A percentile compares a stretch with the other conserved stretches of the same genome.
phyloP scores from a whole-genome alignment of 768 basidiomycete genomes.

The Tulasnella sp. region DNA sequence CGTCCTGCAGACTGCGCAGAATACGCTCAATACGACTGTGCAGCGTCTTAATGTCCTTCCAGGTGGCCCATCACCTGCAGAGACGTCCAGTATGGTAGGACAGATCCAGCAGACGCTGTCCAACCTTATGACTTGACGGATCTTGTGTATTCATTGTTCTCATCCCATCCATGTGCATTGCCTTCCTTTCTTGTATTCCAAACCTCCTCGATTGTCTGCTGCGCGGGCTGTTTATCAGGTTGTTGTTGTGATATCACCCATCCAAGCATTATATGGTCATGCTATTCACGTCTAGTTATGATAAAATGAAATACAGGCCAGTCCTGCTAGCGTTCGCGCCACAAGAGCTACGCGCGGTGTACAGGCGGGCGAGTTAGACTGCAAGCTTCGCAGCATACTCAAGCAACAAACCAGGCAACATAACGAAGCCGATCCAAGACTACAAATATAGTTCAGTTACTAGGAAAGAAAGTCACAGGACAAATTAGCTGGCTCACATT shows the following conservation, averaged over 20 bases:
- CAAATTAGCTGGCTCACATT: neutral
- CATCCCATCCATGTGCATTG: neutral
- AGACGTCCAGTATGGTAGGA: conserved; percentile 56
- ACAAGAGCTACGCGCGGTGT: no score
- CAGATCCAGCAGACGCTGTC: conserved; percentile 64
- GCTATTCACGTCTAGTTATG: no score
- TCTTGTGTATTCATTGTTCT: neutral
- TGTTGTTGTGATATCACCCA: neutral
- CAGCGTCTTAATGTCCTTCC: conserved; percentile 71
- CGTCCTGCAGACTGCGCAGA: conserved; percentile 69
- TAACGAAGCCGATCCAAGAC: conserved; percentile 9
- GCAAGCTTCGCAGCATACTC: neutral
- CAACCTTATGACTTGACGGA: conserved; percentile 6
- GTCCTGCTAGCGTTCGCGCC: no score
- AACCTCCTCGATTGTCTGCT: neutral
- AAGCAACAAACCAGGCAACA: conserved; percentile 7
- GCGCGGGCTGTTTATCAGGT: no score
- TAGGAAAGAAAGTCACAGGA: neutral
- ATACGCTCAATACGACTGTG: conserved; percentile 65
- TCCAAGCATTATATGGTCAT: no score
- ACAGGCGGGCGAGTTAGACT: no score
- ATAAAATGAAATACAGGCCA: no score
- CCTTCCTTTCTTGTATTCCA: neutral
- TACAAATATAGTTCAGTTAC: neutral
- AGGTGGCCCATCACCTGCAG: conserved; percentile 49